phyloP scores from a whole-genome alignment of 2,329 filamentous ascomycete species.

The Apiospora hydei region DNA sequence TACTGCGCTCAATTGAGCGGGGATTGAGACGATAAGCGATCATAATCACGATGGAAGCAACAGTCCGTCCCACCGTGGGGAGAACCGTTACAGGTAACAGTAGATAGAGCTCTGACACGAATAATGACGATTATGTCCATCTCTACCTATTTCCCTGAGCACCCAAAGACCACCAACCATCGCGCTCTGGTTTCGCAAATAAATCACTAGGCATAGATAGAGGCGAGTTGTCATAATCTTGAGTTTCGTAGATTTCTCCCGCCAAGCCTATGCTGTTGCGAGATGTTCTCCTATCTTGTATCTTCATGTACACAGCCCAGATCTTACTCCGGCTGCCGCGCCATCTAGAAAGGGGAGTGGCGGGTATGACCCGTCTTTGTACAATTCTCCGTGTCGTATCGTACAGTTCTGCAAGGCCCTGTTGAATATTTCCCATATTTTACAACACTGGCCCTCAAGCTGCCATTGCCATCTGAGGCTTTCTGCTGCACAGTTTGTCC shows the following conservation, averaged over 20 bases:
- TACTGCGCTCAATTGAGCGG: neutral
- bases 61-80: neutral
- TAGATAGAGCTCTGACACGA: conserved; percentile 7
- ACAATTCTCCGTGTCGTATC: neutral
- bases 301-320: neutral
- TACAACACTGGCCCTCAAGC: neutral
- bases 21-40: neutral
- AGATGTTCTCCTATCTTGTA: neutral
- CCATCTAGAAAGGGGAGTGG: neutral
- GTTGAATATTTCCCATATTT: neutral
- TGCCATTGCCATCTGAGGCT: neutral
- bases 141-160: neutral
- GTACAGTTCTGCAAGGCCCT: neutral
- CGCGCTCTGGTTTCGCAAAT: neutral
- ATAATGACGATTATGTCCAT: neutral
- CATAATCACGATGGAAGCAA: neutral
- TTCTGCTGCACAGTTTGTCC: neutral
- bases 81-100: neutral
- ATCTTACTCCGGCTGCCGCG: neutral
- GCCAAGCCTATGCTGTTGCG: neutral
- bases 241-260: neutral
- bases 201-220: neutral
- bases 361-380: neutral
- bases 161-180: neutral
- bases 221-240: neutral